These are phyloP conservation scores for Xerocomus nothofagi DNA, from an alignment of 1,284 basidiomycete genomes.

Conservation along the genomic window DNA sequence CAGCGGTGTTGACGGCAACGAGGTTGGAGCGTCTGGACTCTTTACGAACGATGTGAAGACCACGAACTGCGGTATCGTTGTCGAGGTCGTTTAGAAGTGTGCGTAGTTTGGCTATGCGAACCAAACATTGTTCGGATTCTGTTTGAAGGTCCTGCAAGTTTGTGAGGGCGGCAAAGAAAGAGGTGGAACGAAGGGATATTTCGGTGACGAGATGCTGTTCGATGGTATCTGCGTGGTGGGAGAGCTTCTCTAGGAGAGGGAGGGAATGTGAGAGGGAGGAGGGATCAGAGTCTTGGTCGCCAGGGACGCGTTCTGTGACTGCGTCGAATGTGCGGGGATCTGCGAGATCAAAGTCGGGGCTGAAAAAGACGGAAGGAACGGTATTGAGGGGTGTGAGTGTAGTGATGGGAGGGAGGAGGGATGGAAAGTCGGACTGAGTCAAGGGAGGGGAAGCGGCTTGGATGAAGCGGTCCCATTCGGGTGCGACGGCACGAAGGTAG, in stretches of 20 bases:
- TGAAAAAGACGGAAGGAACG: slow-evolving; percentile 84
- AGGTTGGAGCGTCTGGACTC: slow-evolving; percentile 67
- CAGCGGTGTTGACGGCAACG: slow-evolving; percentile 56
- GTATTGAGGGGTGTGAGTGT: slow-evolving; percentile 66
- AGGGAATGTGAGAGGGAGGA: slow-evolving; percentile 63
- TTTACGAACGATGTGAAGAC: slow-evolving; percentile 69
- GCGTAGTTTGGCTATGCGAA: slow-evolving; percentile 75
- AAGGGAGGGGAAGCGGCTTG: slow-evolving; percentile 48
- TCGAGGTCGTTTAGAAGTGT: slow-evolving; percentile 76
- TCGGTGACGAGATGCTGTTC: slow-evolving; percentile 95
- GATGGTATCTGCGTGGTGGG: slow-evolving; percentile 90
- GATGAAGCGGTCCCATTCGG: slow-evolving; percentile 77
- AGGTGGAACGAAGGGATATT: slow-evolving; percentile 86
- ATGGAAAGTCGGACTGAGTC: slow-evolving; percentile 41
- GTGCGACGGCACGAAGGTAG: slow-evolving; percentile 71
- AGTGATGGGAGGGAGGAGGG: slow-evolving; percentile 35
- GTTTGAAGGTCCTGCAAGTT: slow-evolving; percentile 92
- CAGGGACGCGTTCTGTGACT: slow-evolving; percentile 64
- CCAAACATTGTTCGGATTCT: slow-evolving; percentile 83
- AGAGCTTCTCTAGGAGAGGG: slow-evolving; percentile 87
- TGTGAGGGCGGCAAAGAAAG: slow-evolving; percentile 95
- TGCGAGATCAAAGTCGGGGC: slow-evolving; percentile 79
- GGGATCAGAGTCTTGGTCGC: slow-evolving; percentile 47
- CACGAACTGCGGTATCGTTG: slow-evolving; percentile 72
- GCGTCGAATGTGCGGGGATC: slow-evolving; percentile 81